phyloP scores from a whole-genome alignment of 495 filamentous ascomycete genomes.

The Lasiosphaeria ovina region DNA sequence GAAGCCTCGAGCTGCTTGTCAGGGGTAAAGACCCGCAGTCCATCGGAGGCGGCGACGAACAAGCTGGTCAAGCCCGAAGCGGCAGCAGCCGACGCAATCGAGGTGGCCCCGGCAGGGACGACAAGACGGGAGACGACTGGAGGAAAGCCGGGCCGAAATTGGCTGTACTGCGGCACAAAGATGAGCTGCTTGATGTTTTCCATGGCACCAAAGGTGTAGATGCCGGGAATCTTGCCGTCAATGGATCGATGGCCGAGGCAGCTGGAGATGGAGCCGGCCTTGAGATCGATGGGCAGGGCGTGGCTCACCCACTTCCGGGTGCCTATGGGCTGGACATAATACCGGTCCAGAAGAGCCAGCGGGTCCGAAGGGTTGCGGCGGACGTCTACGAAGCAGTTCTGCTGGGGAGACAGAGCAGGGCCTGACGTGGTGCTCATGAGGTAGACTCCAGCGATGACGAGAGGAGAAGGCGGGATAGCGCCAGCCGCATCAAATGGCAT shows the following conservation, averaged over 20 bases:
- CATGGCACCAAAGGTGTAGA: neutral
- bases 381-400: conserved; percentile 2
- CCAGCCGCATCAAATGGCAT: neutral
- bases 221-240: conserved; percentile 1
- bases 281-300: conserved; percentile 1
- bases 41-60: neutral
- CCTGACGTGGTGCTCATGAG: neutral
- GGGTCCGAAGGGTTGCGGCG: neutral
- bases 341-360: neutral
- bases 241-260: conserved; percentile 1
- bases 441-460: neutral
- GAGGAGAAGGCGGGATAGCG: neutral
- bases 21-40: neutral
- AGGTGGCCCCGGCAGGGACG: neutral
- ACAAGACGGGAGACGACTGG: neutral
- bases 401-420: neutral
- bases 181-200: conserved; percentile 1
- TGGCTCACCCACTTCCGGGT: conserved; percentile 1
- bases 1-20: conserved; percentile 1
- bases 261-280: neutral
- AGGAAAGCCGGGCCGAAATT: neutral
- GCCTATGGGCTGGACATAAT: neutral
- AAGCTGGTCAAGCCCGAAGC: neutral
- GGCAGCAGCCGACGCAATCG: neutral
- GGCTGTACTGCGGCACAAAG: neutral